These are phyloP conservation scores for Teunomyces cretensis DNA, from an alignment of 805 yeast species.

Conservation along the genomic window DNA sequence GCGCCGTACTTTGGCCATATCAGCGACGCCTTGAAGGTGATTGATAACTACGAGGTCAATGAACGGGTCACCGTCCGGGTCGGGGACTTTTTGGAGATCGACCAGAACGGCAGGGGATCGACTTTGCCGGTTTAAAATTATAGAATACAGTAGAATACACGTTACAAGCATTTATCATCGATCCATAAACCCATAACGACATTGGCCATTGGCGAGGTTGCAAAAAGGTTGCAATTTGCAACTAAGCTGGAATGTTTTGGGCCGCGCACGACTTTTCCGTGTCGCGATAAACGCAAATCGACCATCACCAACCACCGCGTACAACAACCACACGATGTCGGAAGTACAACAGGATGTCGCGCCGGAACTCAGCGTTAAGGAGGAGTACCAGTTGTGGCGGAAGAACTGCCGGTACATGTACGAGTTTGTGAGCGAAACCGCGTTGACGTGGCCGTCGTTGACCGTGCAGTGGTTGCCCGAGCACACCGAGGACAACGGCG, in stretches of 20 bases:
- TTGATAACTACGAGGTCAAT: slow-evolving; percentile 33
- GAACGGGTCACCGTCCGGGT: not conserved
- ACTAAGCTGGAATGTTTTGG: no score
- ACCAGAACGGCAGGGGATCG: slow-evolving; percentile 8
- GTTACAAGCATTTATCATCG: no score
- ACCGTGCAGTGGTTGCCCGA: slow-evolving; percentile 77
- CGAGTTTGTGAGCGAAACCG: slow-evolving; percentile 78
- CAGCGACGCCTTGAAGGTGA: slow-evolving; percentile 38
- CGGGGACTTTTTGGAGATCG: slow-evolving; percentile 10
- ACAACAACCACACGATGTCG: not conserved
- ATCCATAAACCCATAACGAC: no score
- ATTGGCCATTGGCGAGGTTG: no score
- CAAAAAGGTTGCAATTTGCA: no score
- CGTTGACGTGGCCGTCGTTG: slow-evolving; percentile 78
- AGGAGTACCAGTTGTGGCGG: slow-evolving; percentile 78
- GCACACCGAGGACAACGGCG: slow-evolving; percentile 19
- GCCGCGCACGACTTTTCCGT: not conserved
- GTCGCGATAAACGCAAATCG: not conserved
- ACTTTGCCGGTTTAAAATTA: slow-evolving; percentile 6
- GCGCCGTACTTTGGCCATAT: slow-evolving; percentile 38
- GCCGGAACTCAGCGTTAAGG: slow-evolving; percentile 48
- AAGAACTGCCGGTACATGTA: slow-evolving; percentile 81
- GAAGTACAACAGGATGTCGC: slow-evolving; percentile 14
- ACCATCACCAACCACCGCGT: not conserved
- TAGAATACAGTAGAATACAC: not conserved